Evolutionary conservation across 345 rosid genomes (phyloP).

Genomic region (Eucalyptus tenuipes): DNA sequence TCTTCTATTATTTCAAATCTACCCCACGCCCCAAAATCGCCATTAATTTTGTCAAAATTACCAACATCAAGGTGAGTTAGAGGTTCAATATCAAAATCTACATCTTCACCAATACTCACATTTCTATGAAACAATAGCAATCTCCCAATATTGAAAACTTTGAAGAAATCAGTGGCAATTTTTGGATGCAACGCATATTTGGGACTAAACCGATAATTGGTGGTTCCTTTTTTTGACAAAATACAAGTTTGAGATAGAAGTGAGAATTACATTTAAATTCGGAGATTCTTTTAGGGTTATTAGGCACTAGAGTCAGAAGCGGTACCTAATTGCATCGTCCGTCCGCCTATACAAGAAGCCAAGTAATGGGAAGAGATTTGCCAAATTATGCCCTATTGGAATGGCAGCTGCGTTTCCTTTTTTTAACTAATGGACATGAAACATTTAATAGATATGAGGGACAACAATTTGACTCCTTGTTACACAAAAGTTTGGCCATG

Average conservation of each 20-base stretch:
- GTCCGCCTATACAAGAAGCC: not conserved
- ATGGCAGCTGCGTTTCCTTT: not conserved
- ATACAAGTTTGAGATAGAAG: not conserved
- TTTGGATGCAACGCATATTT: not conserved
- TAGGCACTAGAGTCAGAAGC: not conserved
- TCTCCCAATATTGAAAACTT: not conserved
- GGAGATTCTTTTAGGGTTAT: not conserved
- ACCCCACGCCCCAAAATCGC: not conserved
- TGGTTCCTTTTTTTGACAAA: not conserved
- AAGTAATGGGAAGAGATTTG: not conserved
- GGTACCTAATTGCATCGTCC: not conserved
- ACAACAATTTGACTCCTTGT: not conserved
- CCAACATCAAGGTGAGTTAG: not conserved
- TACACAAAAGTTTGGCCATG: not conserved
- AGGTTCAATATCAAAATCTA: not conserved
- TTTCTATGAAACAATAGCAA: not conserved
- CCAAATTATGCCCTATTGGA: not conserved
- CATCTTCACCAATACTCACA: not conserved
- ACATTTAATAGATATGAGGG: not conserved
- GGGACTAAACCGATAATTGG: not conserved
- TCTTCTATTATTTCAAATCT: not conserved
- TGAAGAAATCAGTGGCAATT: not conserved
- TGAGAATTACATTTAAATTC: not conserved
- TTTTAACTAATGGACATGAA: not conserved
- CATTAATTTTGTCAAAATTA: not conserved